Evolutionary conservation across 2,329 filamentous ascomycete species (phyloP), one percentile per base, ranked within the genome.

Genomic region (Cladobotryum mycophilum): DNA sequence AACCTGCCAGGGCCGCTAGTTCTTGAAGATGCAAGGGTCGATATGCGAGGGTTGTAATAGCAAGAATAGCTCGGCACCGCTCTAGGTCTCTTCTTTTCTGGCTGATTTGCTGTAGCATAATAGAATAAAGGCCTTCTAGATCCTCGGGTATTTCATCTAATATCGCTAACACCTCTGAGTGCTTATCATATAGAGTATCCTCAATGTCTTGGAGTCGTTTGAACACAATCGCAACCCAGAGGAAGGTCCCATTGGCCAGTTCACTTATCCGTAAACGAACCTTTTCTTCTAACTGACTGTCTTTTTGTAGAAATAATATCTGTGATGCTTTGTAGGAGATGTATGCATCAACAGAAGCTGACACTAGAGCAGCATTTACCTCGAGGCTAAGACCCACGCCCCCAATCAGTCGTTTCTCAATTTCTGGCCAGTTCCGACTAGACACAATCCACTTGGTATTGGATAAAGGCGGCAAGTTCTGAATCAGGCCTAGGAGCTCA

Each of bases 1-100:
- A 25, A 1, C 59, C 54, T n/a, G 55, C 42, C 6, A 70, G 34
- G 35, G 41, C 44, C 1, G 35, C 41, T 12, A 73, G 47, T 49
- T 76, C 69, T 0, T 53, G 11, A 1, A 73, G 14, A 0, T 48
- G 56, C 22, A 74, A 48, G 9, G 71, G 72, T 5, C 65, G 66
- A 40, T 64, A 69, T 4, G 60, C 60, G 5, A 60, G 47, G 2
- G 58, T 53, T 5, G 59, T 52, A 9, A 64, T 45, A 4, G 60
- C 53, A 7, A 76, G 63, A 8, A 75, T 56, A 5, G 58, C 49
- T 45, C 49, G 58, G 55, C 64, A 73, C 5, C 64, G 35, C 0
- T 64, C 47, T 5, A 55, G 49, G 20, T 20, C 20, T 52, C 69
- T 55, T 1, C 64, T 52, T 1, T 56, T 63, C 2, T 49, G 11